Evolutionary conservation across 208 protist genomes (phyloP), one percentile per base, ranked within the genome.

Genomic region (Phytomonas sp.): DNA sequence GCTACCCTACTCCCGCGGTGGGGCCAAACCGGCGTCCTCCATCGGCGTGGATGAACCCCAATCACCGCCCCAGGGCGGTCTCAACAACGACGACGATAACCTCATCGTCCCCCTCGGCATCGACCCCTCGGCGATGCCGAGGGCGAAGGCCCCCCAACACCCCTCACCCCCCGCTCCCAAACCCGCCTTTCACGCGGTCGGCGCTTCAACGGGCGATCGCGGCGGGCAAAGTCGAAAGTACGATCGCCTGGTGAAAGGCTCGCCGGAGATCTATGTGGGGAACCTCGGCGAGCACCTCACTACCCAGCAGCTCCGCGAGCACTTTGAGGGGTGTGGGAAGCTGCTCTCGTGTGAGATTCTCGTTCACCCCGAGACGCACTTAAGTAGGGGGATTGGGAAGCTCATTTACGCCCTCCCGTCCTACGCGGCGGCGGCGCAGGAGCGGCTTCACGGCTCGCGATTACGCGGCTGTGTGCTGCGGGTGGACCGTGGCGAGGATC

Each of bases 361-460:
- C 29, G 88, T 91, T 14, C 84, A 96, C 78, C 86, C 82, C 30
- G 76, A 78, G 73, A 94, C 91, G 29, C 82, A 82, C 67, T 68
- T 87, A 2, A 79, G 87, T 29, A 89, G 78, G 11, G 91, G 91
- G 36, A 92, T 96, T 56, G 91, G 83, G 0, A 81, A 81, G 49
- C 56, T 96, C 19, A 72, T 77, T 59, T 96, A 94, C 71, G 85
- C 86, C 8, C 71, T 94, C 11, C 85, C 91, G 4, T 88, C 88
- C 19, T 94, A 94, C 76, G 91, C 91, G 8, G 80, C 80, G 40
- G 93, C 93, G 73, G 91, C 91, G 0, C 77, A 92, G 85, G 74
- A 89, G 63, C 71, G 88, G 70, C 79, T 88, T 60, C 88, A 96
- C 77, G 88, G 91, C 63, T 96, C 91, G 2, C 80, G 87, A 23